Evolutionary conservation across 2,329 filamentous ascomycete species (phyloP), one percentile per base, ranked within the genome.

Genomic region (Cladosporium phlei): DNA sequence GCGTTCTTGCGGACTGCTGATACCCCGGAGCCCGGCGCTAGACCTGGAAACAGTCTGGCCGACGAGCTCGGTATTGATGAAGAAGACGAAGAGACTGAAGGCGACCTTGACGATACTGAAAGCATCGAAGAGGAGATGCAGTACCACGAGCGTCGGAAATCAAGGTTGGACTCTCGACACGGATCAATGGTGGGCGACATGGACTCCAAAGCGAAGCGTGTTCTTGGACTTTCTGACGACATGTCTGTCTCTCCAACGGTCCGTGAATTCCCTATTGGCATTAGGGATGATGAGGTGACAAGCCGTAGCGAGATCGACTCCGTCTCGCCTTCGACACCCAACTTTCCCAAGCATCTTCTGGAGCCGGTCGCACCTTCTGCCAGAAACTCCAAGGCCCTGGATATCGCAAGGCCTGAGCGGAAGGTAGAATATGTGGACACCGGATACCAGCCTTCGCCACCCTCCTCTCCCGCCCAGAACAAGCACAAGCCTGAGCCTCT

Each of bases 41-140:
- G 72, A 38, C 78, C 77, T 56, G 86, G 85, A 1, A 68, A 88
- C 49, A 95, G 85, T 52, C 74, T 98, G 30, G 93, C 93, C 1
- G 90, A 97, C 57, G 93, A 98, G 68, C 76, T 98, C 46, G 83
- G 87, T 52, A 86, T 95, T 52, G 87, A 90, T 48, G 85, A 86
- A 51, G 86, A 91, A 47, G 87, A 90, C 24, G 73, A 73, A 52
- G 64, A 70, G 19, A 56, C 72, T 43, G 71, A 71, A 28, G 75
- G 79, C 33, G 69, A 71, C 4, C 53, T 68, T 35, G 69, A 86
- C 52, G 84, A 85, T 27, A 83, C 90, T 52, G 77, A 83, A 34
- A 29, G 17, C 17, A 22, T 22, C 4, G 37, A 39, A 39, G 85
- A 88, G 39, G 82, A 83, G 8, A 33, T 66, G 3, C 68, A 72